Base-by-base conservation (phyloP, 768 basidiomycete genomes). In the Tricholoma bakamatsutake region DNA sequence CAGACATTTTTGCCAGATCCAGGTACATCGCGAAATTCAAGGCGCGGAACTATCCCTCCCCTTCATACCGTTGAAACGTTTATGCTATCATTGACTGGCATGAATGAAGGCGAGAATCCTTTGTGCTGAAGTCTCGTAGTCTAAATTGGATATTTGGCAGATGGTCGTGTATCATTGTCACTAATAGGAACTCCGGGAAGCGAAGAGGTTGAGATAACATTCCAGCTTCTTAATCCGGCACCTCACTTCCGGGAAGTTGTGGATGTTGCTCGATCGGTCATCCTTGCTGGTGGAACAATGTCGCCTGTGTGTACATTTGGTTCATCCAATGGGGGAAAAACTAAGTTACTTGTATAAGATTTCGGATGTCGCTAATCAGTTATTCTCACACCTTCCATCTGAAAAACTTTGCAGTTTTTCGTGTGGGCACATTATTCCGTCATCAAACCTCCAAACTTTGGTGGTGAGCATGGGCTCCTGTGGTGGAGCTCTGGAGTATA, bases 211-310 rank as follows among this genome's bases (percentile, higher is more conserved):
- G 84, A 87, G 56, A 73, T 98, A 52, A 93, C 89, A 64, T 99
- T 97, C 63, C 90, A 97, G 59, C 83, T 93, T 17, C 80, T 99
- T 21, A 98, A 98, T 64, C 95, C 97, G 1, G 82, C 91, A 1
- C 88, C 90, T 5, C 78, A 85, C 55, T 98, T 98, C 65, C 74
- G 78, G 53, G 88, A 92, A n/a, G 80, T 98, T 5, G 82, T 92
- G 0, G 84, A 93, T 17, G 76, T 78, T 24, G 92, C 94, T 1
- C 75, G 92, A 35, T 80, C 89, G 2, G 85, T 98, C n/a, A 73
- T 98, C 28, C 75, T 99, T 37, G 96, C 97, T 7, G 96, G 96
- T 8, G 96, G 96, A 4, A 99, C 96, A 0, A 98, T 99, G 97
- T 93, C 93, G 6, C 96, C 96, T n/a, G 93, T 97, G 72, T 52